Evolutionary conservation across 208 protist species (phyloP), one percentile per base, ranked within the genome.

Genomic region (Crithidia thermophila): DNA sequence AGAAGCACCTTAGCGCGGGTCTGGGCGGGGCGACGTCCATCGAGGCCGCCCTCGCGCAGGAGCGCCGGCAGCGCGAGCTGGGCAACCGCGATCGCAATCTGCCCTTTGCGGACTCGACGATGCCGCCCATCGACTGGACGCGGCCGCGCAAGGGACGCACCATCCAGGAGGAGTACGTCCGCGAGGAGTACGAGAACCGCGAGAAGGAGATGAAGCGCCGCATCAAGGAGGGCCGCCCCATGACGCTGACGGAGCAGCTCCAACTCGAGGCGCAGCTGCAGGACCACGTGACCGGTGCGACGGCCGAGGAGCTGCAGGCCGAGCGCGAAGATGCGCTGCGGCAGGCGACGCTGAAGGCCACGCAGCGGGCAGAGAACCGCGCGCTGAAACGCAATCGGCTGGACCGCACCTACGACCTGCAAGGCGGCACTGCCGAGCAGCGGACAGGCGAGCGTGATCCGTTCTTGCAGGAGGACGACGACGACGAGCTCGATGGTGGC

Each of bases 191-290:
- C 66, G 77, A 91, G 21, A 67, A 74, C 39, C 88, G 88, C 27
- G 47, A 79, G 43, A 87, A 86, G 59, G 75, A 87, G 47, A 90
- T 96, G 50, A 78, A 82, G 27, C 82, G 80, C 36, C 82, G 87
- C 16, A 61, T 70, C 25, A 84, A 80, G 59, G 87, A 93, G 33
- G 91, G 91, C 13, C 68, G 78, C 27, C 91, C 86, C 13, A 91
- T 94, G 82, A 85, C 85, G 13, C 71, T 96, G 50, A 77, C 77
- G 16, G 86, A 96, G 77, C 91, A 96, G 71, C 72, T 96, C 45
- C 79, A 77, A 63, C 67, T 88, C 37, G 91, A 96, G 40, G 68
- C 75, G 37, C 76, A 89, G 52, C 56, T 96, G 61, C 68, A 86
- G 27, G 63, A 89, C 28, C 71, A 81, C 58, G 77, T 96, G 13